Evolutionary conservation across 2,329 filamentous ascomycete genomes (phyloP), one percentile per base, ranked within the genome.

Genomic region (Pseudocercospora macadamiae): DNA sequence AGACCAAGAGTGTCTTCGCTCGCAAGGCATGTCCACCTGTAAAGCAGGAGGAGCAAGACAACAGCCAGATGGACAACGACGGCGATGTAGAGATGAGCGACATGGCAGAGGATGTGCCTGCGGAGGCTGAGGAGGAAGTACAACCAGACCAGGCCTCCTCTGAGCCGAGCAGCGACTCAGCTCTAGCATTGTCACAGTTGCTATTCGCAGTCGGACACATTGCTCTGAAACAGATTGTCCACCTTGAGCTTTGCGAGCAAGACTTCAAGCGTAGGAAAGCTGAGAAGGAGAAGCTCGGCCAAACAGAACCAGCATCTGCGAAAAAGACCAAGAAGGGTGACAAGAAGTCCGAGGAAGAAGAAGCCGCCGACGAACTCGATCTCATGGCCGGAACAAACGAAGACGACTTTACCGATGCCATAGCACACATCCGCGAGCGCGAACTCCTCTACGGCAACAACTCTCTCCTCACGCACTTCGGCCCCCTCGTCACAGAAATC

Each of bases 181-280:
- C 91, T 1, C 83, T 92, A 47, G 87, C 86, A 0, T 81, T 99
- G 1, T 96, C 95, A 0, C 95, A 97, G 70, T 83, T 99, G 1
- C 82, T 99, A 0, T 97, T 97, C 72, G 89, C 96, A 32, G 93
- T 97, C 26, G 95, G 95, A 0, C 95, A 99, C 71, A 90, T 97
- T 48, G 95, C 95, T 12, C 95, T 99, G 72, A 99, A 99, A 78
- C 96, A 99, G 73, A 99, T 99, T 67, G 96, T 99, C 0, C 95
- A 99, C 73, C 84, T 99, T 9, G 95, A 99, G 70, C 82, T 97
- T n/a, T 96, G 93, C 73, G 95, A 99, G 72, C 86, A 95, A 51
- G 95, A 99, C 75, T 99, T 99, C 76, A 99, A 99, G 80, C 89
- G 93, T 54, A 86, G 93, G 65, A 99, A 99, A 80, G 89, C 90